Conservation (phyloP, 352 stramenopile genomes). For the Pythium biforme region DNA sequence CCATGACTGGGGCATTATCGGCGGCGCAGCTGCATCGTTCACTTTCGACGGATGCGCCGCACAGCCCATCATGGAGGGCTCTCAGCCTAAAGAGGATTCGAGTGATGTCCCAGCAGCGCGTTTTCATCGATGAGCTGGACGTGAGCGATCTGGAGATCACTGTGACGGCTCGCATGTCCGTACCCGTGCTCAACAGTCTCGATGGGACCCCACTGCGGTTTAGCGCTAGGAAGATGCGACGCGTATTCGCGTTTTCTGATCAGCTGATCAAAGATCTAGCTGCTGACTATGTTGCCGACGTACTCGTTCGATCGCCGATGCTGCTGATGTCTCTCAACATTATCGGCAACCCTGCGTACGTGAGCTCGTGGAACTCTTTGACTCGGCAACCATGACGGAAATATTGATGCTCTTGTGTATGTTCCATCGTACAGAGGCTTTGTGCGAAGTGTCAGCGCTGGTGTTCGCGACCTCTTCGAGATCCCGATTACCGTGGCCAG, state of each 20-base stretch:
- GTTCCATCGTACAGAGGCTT: conserved; percentile 48
- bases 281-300: conserved; percentile 78
- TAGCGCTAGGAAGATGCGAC: conserved; percentile 43
- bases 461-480: conserved; percentile 75
- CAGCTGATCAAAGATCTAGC: conserved; percentile 82
- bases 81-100: conserved; percentile 3
- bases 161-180: conserved; percentile 72
- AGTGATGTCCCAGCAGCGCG: conserved; percentile 46
- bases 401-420: neutral
- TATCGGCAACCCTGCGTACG: conserved; percentile 83
- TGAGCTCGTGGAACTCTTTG: neutral
- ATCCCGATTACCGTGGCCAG: conserved; percentile 62
- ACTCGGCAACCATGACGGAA: neutral
- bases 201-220: conserved; percentile 76
- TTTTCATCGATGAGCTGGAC: conserved; percentile 61
- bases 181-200: conserved; percentile 80
- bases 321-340: conserved; percentile 86
- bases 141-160: conserved; percentile 63
- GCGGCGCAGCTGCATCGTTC: neutral
- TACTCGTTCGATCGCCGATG: conserved; percentile 74
- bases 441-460: conserved; percentile 62
- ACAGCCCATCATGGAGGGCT: neutral
- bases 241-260: conserved; percentile 74
- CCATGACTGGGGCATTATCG: conserved; percentile 21
- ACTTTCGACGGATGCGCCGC: neutral